Conservation (phyloP, 805 yeast genomes). For the Priceomyces medius region DNA sequence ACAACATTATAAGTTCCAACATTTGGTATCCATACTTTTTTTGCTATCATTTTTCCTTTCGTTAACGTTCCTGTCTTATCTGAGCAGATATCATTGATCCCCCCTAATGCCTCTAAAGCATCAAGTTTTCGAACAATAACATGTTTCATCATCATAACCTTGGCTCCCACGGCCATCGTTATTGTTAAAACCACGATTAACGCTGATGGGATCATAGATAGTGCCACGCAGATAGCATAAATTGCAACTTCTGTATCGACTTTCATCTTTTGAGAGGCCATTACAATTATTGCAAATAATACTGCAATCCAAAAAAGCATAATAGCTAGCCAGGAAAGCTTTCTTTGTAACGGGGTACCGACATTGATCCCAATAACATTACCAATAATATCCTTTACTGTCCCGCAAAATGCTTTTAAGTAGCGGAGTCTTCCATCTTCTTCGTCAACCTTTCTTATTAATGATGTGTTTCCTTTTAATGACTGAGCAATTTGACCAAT, state of each 20-base stretch:
- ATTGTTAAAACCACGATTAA: slow-evolving; percentile 39
- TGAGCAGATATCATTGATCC: slow-evolving; percentile 39
- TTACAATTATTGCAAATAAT: slow-evolving; percentile 37
- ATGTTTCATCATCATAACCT: slow-evolving; percentile 34
- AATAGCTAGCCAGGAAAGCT: slow-evolving; percentile 50
- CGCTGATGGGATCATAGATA: slow-evolving; percentile 41
- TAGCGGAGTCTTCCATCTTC: slow-evolving; percentile 36
- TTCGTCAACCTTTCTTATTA: slow-evolving; percentile 34
- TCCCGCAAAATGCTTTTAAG: slow-evolving; percentile 35
- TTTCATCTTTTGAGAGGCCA: slow-evolving; percentile 34
- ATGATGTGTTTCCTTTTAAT: slow-evolving; percentile 22
- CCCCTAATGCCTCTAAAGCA: slow-evolving; percentile 39
- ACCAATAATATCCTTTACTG: slow-evolving; percentile 40
- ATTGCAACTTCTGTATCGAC: slow-evolving; percentile 38
- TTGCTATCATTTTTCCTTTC: slow-evolving; percentile 39
- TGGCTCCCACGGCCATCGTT: slow-evolving; percentile 43
- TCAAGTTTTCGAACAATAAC: slow-evolving; percentile 39
- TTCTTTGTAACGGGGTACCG: slow-evolving; percentile 47
- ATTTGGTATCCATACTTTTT: slow-evolving; percentile 35
- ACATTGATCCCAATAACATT: slow-evolving; percentile 48
- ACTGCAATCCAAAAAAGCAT: slow-evolving; percentile 48
- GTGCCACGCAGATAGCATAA: slow-evolving; percentile 41
- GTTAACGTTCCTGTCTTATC: slow-evolving; percentile 43
- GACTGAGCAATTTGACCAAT: slow-evolving; percentile 42
- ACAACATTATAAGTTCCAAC: slow-evolving; percentile 33